Base-by-base conservation (phyloP, 371 early-diverging fungal genomes). In the Capniomyces stellatus region DNA sequence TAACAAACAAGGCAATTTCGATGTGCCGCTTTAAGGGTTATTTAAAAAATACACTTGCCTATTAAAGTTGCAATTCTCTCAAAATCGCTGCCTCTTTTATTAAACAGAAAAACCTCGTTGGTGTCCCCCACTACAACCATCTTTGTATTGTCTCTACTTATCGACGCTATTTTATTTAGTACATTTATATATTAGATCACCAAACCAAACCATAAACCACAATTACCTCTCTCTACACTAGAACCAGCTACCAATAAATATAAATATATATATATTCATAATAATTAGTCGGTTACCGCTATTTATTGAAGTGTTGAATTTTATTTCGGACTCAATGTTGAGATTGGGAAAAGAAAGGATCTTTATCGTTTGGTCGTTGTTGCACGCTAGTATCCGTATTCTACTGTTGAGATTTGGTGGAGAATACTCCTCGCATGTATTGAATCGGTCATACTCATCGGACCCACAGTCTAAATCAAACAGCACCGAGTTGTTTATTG, bases 291-390 rank as follows among this genome's bases (percentile, higher is more conserved):
- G 10, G 59, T 35, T 72, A 71, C 73, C 72, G 51, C 77, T 75
- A 64, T 82, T 82, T 31, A 84, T 76, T n/a, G 83, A 75, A 0
- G 78, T 76, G 1, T 77, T 81, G 10, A 82, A 69, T 18, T 67
- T 55, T 21, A 86, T 66, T 15, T 64, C 72, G 0, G 73, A 60
- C 42, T 81, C 53, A 21, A 73, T 67, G 21, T 72, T 66, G 46
- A 83, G 65, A 43, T 59, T 71, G 0, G 82, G 79, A 22, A 85
- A 62, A 2, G 77, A 64, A 58, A 77, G 73, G 2, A 85, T 71
- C 60, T 81, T 82, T 61, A 88, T 78, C 4, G 78, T 82, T 54
- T 79, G 74, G 62, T 88, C 89, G 56, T 88, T 88, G 71, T 82
- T 87, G 69, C 83, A 84, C 21, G 82, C 76, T 25, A 85, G 59